Evolutionary conservation across 441 rosid species (phyloP).

Genomic region (Arabidopsis lyrata): DNA sequence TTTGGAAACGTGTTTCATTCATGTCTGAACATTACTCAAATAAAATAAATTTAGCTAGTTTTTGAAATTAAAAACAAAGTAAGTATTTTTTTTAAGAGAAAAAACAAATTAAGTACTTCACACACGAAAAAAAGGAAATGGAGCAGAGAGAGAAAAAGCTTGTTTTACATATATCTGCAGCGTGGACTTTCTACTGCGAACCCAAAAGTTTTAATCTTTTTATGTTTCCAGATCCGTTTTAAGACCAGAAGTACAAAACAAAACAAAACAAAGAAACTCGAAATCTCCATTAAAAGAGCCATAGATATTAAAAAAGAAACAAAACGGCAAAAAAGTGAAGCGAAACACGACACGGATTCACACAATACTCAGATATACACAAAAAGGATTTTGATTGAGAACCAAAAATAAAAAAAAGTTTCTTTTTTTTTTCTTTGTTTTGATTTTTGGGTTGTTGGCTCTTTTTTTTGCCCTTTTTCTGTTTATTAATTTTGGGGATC

Average conservation of each 20-base stretch:
- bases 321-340: conserved; percentile 39
- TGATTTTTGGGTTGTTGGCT: conserved; percentile 36
- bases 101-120: neutral
- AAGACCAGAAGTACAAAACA: neutral
- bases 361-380: conserved; percentile 41
- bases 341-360: conserved; percentile 49
- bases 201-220: conserved; percentile 22
- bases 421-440: conserved; percentile 4
- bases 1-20: conserved; percentile 10
- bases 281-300: conserved; percentile 32
- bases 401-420: neutral
- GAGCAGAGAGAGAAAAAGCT: conserved; percentile 6
- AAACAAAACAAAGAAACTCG: neutral
- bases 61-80: too few relatives aligned
- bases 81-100: too few relatives aligned
- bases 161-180: conserved; percentile 44
- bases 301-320: conserved; percentile 1
- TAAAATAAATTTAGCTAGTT: too few relatives aligned
- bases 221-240: conserved; percentile 48
- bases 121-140: neutral
- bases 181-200: conserved; percentile 61
- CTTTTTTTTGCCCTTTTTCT: neutral
- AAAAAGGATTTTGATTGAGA: conserved; percentile 31
- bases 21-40: too few relatives aligned
- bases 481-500: conserved; percentile 30